Conservation (phyloP, 495 filamentous ascomycete genomes). For the Pyrenula massariospora region DNA sequence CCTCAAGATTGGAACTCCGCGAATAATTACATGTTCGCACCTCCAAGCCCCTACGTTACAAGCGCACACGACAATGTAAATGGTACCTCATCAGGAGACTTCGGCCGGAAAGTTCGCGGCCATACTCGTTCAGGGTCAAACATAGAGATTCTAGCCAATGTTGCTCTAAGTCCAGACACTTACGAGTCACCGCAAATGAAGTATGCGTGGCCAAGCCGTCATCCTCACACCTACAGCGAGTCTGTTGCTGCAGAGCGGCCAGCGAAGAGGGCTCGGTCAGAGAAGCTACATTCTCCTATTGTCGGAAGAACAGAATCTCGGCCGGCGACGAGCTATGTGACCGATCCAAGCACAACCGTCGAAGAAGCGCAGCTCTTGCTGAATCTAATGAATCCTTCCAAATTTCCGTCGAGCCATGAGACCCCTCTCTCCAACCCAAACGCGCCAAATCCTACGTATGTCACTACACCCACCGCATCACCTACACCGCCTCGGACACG, state of each 20-base stretch:
- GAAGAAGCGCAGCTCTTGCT: slow-evolving; percentile 43
- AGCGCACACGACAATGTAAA: not conserved
- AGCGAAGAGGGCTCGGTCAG: slow-evolving; percentile 49
- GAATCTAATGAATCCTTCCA: slow-evolving; percentile 29
- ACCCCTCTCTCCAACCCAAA: slow-evolving; percentile 12
- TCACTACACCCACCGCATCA: slow-evolving; percentile 6
- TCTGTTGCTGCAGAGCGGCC: slow-evolving; percentile 31
- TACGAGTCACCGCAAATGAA: slow-evolving; percentile 30
- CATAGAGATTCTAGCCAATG: slow-evolving; percentile 43
- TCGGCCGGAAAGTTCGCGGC: not conserved
- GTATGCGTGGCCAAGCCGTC: not conserved
- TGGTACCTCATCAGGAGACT: not conserved
- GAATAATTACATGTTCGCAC: not conserved
- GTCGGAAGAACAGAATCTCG: slow-evolving; percentile 20
- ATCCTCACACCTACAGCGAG: slow-evolving; percentile 5
- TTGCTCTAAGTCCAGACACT: slow-evolving; percentile 27
- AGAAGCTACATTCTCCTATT: slow-evolving; percentile 39
- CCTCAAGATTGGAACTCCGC: not conserved
- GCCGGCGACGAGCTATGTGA: slow-evolving; percentile 30
- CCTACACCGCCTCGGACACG: not conserved
- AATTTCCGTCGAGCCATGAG: slow-evolving; percentile 15
- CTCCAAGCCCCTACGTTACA: not conserved
- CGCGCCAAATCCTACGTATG: slow-evolving; percentile 25
- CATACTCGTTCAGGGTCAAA: slow-evolving; percentile 36
- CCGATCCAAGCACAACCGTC: slow-evolving; percentile 31